Percentiles rank a stretch among this genome's conserved stretches.
Evolutionary conservation across 1,284 basidiomycete genomes (phyloP).

Genomic region (Ceratobasidium sp.): DNA sequence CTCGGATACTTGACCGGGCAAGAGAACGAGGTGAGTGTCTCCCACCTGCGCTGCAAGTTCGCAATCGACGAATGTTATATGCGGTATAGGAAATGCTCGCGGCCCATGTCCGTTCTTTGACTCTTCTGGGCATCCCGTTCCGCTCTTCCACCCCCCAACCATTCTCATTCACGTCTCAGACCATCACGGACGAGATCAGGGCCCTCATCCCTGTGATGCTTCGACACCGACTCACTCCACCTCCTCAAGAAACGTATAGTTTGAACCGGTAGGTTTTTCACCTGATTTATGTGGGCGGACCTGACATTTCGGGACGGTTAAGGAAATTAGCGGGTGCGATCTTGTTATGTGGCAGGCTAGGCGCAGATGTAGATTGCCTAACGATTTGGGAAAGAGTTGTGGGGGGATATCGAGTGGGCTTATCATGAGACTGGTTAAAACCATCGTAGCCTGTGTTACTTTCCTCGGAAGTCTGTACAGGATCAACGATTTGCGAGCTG

Average conservation of each 20-base stretch:
- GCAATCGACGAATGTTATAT: neutral
- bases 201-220: conserved; percentile 93
- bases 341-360: conserved; percentile 85
- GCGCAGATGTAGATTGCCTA: conserved; percentile 79
- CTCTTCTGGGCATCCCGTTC: conserved; percentile 85
- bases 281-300: neutral
- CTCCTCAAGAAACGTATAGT: conserved; percentile 94
- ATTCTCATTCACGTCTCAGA: conserved; percentile 68
- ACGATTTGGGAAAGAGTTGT: conserved; percentile 73
- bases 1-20: conserved; percentile 92
- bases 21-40: conserved; percentile 74
- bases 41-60: neutral
- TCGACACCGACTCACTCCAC: conserved; percentile 87
- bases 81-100: conserved; percentile 78
- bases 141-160: conserved; percentile 67
- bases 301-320: conserved; percentile 34
- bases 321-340: conserved; percentile 96
- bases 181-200: conserved; percentile 79
- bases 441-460: too few species aligned
- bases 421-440: neutral
- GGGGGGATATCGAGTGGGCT: conserved; percentile 40
- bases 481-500: too few species aligned
- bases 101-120: conserved; percentile 89
- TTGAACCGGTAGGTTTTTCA: conserved; percentile 74
- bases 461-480: too few species aligned